A percentile compares a stretch with the other conserved stretches of the same genome.
phyloP scores from a whole-genome alignment of 306 rosid genomes.

The Quercus mongolica region DNA sequence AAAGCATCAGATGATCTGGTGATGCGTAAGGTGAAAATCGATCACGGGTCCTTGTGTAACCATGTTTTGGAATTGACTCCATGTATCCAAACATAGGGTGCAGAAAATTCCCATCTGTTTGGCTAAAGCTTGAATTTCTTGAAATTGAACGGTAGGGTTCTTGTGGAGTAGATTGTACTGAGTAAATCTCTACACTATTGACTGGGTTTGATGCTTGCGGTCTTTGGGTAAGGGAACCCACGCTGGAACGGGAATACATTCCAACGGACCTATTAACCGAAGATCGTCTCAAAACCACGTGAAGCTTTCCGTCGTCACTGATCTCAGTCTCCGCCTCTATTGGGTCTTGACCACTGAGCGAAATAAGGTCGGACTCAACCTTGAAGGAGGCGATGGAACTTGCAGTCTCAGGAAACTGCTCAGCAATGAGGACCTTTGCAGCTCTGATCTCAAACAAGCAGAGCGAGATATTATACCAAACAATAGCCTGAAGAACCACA shows the following conservation, averaged over 20 bases:
- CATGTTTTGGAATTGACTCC: constrained; percentile 79
- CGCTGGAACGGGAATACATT: constrained; percentile 13
- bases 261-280: constrained; percentile 67
- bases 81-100: constrained; percentile 74
- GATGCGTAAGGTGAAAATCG: constrained; percentile 50
- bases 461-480: constrained; percentile 75
- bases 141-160: constrained; percentile 44
- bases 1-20: constrained; percentile 65
- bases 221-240: too few relatives aligned
- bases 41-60: constrained; percentile 62
- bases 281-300: constrained; percentile 55
- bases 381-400: constrained; percentile 67
- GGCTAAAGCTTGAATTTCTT: constrained; percentile 77
- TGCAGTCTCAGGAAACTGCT: constrained; percentile 83
- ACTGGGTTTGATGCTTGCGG: constrained; percentile 69
- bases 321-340: constrained; percentile 69
- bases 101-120: constrained; percentile 41
- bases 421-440: constrained; percentile 66
- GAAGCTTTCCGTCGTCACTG: constrained; percentile 83
- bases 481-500: constrained; percentile 70
- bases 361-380: constrained; percentile 74
- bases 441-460: constrained; percentile 80
- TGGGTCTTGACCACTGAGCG: constrained; percentile 67
- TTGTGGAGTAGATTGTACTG: constrained; percentile 75
- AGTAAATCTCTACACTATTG: constrained; percentile 80